Percentiles rank a stretch among this genome's conserved stretches.
These are phyloP conservation scores for Onygenales sp. DNA, from an alignment of 2,329 filamentous ascomycete genomes.

Conservation along the genomic window DNA sequence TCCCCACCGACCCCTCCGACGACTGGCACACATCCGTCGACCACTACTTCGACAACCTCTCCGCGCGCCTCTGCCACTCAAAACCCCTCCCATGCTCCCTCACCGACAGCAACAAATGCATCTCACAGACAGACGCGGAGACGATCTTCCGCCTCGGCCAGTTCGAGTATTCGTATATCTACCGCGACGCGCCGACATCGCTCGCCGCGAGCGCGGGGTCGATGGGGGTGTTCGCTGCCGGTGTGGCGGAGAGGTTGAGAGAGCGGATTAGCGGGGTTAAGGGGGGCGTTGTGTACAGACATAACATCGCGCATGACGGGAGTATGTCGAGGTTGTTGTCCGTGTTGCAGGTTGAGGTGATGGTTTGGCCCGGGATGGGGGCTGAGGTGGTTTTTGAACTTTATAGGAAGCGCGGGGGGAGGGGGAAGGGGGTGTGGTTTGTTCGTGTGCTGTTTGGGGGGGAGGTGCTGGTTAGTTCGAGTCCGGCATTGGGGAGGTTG, in stretches of 20 bases:
- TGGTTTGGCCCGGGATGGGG: conserved; percentile 83
- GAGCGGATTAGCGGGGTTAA: conserved; percentile 36
- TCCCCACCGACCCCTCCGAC: conserved; percentile 44
- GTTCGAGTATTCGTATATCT: conserved; percentile 73
- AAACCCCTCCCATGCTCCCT: conserved; percentile 63
- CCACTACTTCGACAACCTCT: conserved; percentile 79
- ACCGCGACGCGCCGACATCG: conserved; percentile 56
- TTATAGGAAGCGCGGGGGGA: conserved; percentile 39
- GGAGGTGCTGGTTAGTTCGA: conserved; percentile 55
- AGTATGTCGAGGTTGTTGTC: conserved; percentile 57
- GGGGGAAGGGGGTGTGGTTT: conserved; percentile 28
- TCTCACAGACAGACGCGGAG: conserved; percentile 54
- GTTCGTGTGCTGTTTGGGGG: conserved; percentile 65
- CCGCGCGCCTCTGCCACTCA: conserved; percentile 64
- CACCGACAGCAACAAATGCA: conserved; percentile 41
- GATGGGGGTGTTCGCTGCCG: conserved; percentile 65
- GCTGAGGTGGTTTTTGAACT: conserved; percentile 69
- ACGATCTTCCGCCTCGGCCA: conserved; percentile 66
- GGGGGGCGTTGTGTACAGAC: conserved; percentile 47
- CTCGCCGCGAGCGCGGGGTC: conserved; percentile 52
- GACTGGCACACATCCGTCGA: conserved; percentile 59
- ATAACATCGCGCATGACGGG: conserved; percentile 76
- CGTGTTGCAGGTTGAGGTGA: conserved; percentile 61
- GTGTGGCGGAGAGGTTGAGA: conserved; percentile 58
- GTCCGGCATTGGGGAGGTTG: conserved; percentile 56